phyloP scores from a whole-genome alignment of 2,329 filamentous ascomycete species.

The Colletotrichum falcatum region DNA sequence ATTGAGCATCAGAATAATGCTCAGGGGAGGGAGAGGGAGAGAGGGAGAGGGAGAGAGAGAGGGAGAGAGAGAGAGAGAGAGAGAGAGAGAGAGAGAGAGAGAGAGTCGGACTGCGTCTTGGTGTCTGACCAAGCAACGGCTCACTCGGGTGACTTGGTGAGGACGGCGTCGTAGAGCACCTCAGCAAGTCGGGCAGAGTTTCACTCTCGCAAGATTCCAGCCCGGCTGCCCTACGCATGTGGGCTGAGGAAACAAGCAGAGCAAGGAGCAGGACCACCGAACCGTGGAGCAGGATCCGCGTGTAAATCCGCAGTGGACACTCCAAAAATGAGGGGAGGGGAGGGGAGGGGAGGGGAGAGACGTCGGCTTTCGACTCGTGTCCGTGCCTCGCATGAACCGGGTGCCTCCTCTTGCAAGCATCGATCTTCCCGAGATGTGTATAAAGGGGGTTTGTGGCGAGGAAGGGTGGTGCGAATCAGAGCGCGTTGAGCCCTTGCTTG shows the following conservation, averaged over 20 bases:
- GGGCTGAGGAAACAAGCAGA: not conserved
- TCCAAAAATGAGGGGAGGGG: not conserved
- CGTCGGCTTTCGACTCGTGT: too few relatives aligned
- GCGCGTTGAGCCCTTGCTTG: not conserved
- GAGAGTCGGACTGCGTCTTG: too few relatives aligned
- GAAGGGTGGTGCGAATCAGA: not conserved
- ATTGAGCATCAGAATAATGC: not conserved
- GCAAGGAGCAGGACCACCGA: not conserved
- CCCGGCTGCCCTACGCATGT: not conserved
- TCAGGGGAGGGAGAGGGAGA: not conserved
- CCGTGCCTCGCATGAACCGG: conserved; percentile 8
- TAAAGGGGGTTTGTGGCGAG: not conserved
- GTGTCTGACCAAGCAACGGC: too few relatives aligned
- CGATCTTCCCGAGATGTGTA: not conserved
- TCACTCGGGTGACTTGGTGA: too few relatives aligned
- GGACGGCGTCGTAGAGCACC: too few relatives aligned
- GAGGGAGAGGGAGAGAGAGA: not conserved
- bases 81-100: too few relatives aligned
- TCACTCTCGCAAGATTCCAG: not conserved
- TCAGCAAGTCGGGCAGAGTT: too few relatives aligned
- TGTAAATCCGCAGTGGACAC: not conserved
- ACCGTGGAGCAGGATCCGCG: not conserved
- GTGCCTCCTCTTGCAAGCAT: conserved; percentile 1
- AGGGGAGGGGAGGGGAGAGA: too few relatives aligned
- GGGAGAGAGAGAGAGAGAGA: too few relatives aligned